Base-by-base conservation (phyloP, 1,139 yeast genomes). In the Yamadazyma triangularis region DNA sequence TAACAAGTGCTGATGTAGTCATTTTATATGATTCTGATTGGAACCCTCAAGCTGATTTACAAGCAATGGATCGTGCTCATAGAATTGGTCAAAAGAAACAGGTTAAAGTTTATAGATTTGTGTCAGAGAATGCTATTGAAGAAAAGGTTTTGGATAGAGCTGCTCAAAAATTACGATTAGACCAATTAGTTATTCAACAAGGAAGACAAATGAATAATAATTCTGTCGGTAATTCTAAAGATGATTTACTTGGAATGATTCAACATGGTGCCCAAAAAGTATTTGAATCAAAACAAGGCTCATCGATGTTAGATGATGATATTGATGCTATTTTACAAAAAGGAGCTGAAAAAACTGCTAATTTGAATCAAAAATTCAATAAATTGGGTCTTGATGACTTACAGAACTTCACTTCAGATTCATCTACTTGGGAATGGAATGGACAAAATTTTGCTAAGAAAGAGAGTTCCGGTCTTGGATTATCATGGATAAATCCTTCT, bases 1-100 rank as follows among this genome's bases (percentile, higher is more conserved):
- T 91, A 50, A 89, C 96, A 0, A 75, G 87, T 19, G 98, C 98
- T 2, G 96, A 91, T 57, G 77, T 82, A 35, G 98, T 91, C 34
- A 75, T 91, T 7, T 61, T 91, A 23, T 91, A 79, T 50, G 98
- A 91, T 56, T 86, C 96, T 1, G 98, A 91, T 58, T 91, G 98
- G 98, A 91, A 91, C 51, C 98, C 98, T 2, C 98, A 91, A 53
- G 97, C 97, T 0, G 98, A 91, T 69, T 68, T 91, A 47, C 98
- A 91, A 59, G 97, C 98, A 1, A 91, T 91, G 98, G 98, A 91
- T 56, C 74, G 98, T 53, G 98, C 98, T 0, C 98, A 91, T 56
- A 79, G 98, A 64, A 91, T 91, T 51, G 98, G 98, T 8, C 98
- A 91, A 56, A 89, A 87, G 55, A 91, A 89, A 51, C 98, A 91